Evolutionary conservation across 352 stramenopile genomes (phyloP).

Genomic region (Globisporangium camurandrum): DNA sequence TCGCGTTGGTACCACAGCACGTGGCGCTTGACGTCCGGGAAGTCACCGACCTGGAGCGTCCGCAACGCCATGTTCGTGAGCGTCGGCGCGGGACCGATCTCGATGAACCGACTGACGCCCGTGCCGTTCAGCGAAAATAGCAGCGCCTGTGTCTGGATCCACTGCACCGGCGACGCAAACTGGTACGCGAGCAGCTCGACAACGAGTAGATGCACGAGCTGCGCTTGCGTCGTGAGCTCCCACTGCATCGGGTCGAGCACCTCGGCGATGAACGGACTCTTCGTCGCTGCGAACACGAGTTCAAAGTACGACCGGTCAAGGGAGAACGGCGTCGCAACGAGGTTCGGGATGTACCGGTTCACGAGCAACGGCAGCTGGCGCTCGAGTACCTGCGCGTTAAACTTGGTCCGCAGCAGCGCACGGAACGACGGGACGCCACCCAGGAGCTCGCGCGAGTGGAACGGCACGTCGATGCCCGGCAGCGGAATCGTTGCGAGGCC

Average conservation of each 20-base stretch:
- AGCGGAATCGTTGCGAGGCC: slow-evolving; percentile 79
- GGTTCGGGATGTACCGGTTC: slow-evolving; percentile 82
- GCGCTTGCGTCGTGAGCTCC: slow-evolving; percentile 52
- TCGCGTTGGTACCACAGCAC: slow-evolving; percentile 84
- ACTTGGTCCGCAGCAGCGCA: slow-evolving; percentile 60
- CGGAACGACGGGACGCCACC: slow-evolving; percentile 75
- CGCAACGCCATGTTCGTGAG: slow-evolving; percentile 81
- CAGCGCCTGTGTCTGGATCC: slow-evolving; percentile 82
- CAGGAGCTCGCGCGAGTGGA: slow-evolving; percentile 81
- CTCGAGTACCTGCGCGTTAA: slow-evolving; percentile 64
- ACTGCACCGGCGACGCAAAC: slow-evolving; percentile 85
- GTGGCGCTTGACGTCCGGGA: slow-evolving; percentile 41
- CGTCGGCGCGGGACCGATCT: slow-evolving; percentile 77
- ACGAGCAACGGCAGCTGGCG: slow-evolving; percentile 63
- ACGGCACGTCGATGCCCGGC: slow-evolving; percentile 84
- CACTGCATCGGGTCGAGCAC: slow-evolving; percentile 56
- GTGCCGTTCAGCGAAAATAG: slow-evolving; percentile 51
- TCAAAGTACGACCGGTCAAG: slow-evolving; percentile 72
- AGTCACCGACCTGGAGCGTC: slow-evolving; percentile 65
- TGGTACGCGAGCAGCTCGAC: slow-evolving; percentile 86
- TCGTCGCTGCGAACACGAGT: slow-evolving; percentile 59
- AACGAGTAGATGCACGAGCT: slow-evolving; percentile 68
- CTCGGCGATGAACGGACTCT: slow-evolving; percentile 45
- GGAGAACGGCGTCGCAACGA: slow-evolving; percentile 79
- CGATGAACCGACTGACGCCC: slow-evolving; percentile 62